Evolutionary conservation across 352 stramenopile species (phyloP), one percentile per base, ranked within the genome.

Genomic region (Phytophthora vignae): DNA sequence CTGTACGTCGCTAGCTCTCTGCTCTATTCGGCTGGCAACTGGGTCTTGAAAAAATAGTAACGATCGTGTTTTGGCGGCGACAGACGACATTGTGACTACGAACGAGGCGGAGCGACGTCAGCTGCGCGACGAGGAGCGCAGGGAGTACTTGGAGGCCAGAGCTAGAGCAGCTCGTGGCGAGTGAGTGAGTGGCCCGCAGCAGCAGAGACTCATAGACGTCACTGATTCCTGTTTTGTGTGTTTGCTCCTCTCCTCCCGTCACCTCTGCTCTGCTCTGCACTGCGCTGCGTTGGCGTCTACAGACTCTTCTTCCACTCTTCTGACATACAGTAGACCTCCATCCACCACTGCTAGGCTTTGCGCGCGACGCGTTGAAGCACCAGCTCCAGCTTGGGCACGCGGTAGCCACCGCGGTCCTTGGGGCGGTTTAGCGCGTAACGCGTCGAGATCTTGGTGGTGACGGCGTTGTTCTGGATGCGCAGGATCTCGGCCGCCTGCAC

Each of bases 71-170:
- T 49, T 52, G 55, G 12, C 54, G n/a, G 65, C 44, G 66, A 46
- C 71, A 96, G 88, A 96, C 63, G 87, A 94, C 49, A 96, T 96
- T 73, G 87, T 93, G 64, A 93, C 88, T 10, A 75, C 76, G 49
- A 92, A 82, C 59, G 88, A 94, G 73, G 88, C 85, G 48, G 88
- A 94, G 71, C 85, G 85, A 60, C 87, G 87, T 25, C 81, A 88
- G 49, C 65, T 88, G 64, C 85, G 83, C 56, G 74, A 85, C 40
- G 81, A 90, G 65, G 85, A 91, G 65, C 77, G 70, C 7, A 73
- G 71, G 15, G 77, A 77, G 60, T 84, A 86, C 40, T 73, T 91
- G 57, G 60, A 79, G 21, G 53, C 65, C 38, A 73, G 57, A 74
- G 36, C 40, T 55, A 75, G 36, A 67, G 69, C 64, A n/a, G 11